These are phyloP conservation scores for Ceratobasidium sp. DNA, from an alignment of 1,284 basidiomycete genomes.

Conservation along the genomic window DNA sequence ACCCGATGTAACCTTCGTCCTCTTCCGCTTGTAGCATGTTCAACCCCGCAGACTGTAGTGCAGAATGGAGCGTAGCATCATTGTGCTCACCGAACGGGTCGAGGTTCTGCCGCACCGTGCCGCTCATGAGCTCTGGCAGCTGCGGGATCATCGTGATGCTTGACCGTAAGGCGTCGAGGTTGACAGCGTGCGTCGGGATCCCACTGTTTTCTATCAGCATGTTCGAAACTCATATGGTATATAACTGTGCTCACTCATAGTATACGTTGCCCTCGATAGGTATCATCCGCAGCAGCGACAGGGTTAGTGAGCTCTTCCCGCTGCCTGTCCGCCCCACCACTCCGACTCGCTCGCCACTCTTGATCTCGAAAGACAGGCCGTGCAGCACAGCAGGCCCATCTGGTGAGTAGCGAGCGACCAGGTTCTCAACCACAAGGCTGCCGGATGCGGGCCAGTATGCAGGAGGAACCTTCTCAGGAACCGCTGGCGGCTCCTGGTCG, in stretches of 20 bases:
- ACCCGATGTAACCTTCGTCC: slow-evolving; percentile 54
- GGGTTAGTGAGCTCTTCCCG: slow-evolving; percentile 54
- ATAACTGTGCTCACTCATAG: slow-evolving; percentile 49
- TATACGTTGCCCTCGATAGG: slow-evolving; percentile 53
- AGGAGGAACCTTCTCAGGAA: slow-evolving; percentile 38
- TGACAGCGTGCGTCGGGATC: slow-evolving; percentile 55
- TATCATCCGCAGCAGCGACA: slow-evolving; percentile 53
- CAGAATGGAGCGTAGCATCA: slow-evolving; percentile 63
- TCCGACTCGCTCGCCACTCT: slow-evolving; percentile 53
- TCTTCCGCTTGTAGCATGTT: slow-evolving; percentile 42
- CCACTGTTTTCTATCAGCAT: slow-evolving; percentile 40
- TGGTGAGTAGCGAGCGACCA: slow-evolving; percentile 39
- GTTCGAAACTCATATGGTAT: too few species aligned
- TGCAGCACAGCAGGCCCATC: slow-evolving; percentile 51
- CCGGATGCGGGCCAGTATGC: slow-evolving; percentile 45
- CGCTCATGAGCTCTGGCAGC: slow-evolving; percentile 69
- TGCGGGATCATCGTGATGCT: slow-evolving; percentile 58
- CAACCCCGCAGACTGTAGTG: slow-evolving; percentile 56
- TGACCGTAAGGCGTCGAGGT: slow-evolving; percentile 64
- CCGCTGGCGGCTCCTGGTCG: slow-evolving; percentile 40
- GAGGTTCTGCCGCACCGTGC: slow-evolving; percentile 63
- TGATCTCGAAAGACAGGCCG: slow-evolving; percentile 51
- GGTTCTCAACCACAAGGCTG: slow-evolving; percentile 38
- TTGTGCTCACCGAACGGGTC: slow-evolving; percentile 78
- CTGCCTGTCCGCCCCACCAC: slow-evolving; percentile 55